phyloP scores from a whole-genome alignment of 148 eudicot genomes.

The Dysphania ambrosioides region DNA sequence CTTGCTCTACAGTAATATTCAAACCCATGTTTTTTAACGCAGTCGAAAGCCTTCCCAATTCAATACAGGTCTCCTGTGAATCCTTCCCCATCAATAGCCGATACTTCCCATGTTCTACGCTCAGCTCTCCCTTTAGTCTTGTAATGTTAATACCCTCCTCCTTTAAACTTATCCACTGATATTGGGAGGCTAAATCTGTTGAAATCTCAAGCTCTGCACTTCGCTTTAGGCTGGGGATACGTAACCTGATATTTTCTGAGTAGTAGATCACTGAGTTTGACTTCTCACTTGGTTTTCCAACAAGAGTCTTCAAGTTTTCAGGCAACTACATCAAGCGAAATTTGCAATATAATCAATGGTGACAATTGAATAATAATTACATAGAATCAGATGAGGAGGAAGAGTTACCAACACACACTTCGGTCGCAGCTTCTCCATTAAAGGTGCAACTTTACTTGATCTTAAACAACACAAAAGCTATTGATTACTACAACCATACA shows the following conservation, averaged over 20 bases:
- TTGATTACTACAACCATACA: not conserved
- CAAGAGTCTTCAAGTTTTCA: slow-evolving; percentile 35
- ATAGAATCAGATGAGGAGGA: not conserved
- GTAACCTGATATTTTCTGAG: slow-evolving; percentile 38
- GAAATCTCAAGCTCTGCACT: slow-evolving; percentile 48
- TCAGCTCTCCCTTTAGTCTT: slow-evolving; percentile 68
- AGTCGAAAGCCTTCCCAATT: slow-evolving; percentile 34
- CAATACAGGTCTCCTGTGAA: slow-evolving; percentile 32
- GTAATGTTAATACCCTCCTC: slow-evolving; percentile 38
- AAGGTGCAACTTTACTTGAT: slow-evolving; percentile 44
- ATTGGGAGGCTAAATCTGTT: slow-evolving; percentile 47
- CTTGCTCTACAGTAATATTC: slow-evolving; percentile 37
- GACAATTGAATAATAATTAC: not conserved
- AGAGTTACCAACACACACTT: slow-evolving; percentile 56
- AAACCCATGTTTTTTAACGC: slow-evolving; percentile 58
- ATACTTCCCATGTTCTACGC: slow-evolving; percentile 46
- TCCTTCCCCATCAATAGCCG: slow-evolving; percentile 34
- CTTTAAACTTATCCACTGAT: slow-evolving; percentile 40
- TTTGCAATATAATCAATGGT: not conserved
- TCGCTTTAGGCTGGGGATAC: slow-evolving; percentile 44
- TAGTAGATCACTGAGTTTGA: slow-evolving; percentile 38
- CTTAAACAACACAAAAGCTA: slow-evolving; percentile 37
- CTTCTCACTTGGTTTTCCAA: slow-evolving; percentile 23
- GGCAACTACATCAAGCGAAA: slow-evolving; percentile 60
- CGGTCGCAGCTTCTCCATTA: slow-evolving; percentile 59